These are phyloP conservation scores for Gastrolobium villosum DNA, from an alignment of 306 rosid species.

Conservation along the genomic window DNA sequence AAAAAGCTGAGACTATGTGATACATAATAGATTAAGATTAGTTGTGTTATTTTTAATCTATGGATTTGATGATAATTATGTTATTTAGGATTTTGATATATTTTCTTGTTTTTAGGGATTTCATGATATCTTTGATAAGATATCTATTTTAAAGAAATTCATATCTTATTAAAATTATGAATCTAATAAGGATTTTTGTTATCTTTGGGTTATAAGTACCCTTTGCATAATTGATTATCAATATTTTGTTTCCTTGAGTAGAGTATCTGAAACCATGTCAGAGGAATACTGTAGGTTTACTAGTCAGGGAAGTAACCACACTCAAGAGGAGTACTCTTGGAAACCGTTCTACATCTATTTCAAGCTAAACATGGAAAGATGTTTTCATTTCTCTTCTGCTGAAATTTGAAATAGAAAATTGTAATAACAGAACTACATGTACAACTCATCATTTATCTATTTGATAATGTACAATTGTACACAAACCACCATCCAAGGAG, in stretches of 20 bases:
- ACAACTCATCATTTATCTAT: conserved; percentile 8
- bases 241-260: too few species aligned
- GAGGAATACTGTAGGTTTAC: not conserved
- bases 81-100: conserved; percentile 4
- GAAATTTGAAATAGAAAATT: conserved; percentile 5
- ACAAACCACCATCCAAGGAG: not conserved
- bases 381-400: conserved; percentile 5
- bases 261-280: not conserved
- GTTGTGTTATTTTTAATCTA: not conserved
- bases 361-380: not conserved
- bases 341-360: not conserved
- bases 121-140: too few species aligned
- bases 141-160: too few species aligned
- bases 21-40: not conserved
- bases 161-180: too few species aligned
- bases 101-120: not conserved
- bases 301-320: not conserved
- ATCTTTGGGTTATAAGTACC: too few species aligned
- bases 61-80: not conserved
- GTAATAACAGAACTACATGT: conserved; percentile 15
- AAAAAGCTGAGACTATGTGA: not conserved
- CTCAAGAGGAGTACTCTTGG: not conserved
- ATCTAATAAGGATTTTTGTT: too few species aligned
- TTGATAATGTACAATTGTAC: not conserved
- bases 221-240: too few species aligned